phyloP scores from a whole-genome alignment of 2,329 filamentous ascomycete genomes.

The Verticillium alfalfae region DNA sequence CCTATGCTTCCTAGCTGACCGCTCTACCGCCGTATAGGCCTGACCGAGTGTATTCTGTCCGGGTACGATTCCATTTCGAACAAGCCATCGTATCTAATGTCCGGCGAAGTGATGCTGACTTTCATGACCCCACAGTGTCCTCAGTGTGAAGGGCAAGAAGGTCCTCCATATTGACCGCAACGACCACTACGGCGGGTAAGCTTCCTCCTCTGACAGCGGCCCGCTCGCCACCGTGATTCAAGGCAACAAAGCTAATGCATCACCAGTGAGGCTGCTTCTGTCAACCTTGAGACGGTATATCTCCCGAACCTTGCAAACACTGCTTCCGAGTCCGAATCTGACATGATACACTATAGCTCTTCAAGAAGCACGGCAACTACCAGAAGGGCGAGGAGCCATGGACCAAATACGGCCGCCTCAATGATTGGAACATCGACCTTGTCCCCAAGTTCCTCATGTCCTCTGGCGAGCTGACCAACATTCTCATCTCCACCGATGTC shows the following conservation, averaged over 20 bases:
- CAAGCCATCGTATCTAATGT: neutral
- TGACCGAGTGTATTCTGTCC: constrained; percentile 98
- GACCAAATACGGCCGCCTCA: constrained; percentile 94
- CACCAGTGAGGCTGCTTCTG: constrained; percentile 80
- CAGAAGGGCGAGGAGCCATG: constrained; percentile 78
- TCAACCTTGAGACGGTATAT: constrained; percentile 87
- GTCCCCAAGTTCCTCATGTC: constrained; percentile 99
- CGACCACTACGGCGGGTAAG: constrained; percentile 95
- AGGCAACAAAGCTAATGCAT: neutral
- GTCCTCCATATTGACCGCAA: constrained; percentile 98
- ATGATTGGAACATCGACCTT: constrained; percentile 99
- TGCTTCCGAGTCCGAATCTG: constrained; percentile 3
- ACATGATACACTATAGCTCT: constrained; percentile 55
- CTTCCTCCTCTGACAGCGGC: constrained; percentile 1
- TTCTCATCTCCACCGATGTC: constrained; percentile 92
- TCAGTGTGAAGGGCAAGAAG: constrained; percentile 98
- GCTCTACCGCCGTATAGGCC: constrained; percentile 46
- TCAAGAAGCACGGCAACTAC: constrained; percentile 93
- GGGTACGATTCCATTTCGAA: constrained; percentile 54
- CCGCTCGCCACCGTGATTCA: neutral
- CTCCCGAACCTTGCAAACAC: constrained; percentile 6
- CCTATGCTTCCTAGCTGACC: constrained; percentile 3
- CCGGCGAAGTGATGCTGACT: constrained; percentile 2
- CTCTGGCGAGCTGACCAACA: constrained; percentile 96
- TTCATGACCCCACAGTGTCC: constrained; percentile 53